Evolutionary conservation across 2,329 filamentous ascomycete genomes (phyloP), one percentile per base, ranked within the genome.

Genomic region (Cryphonectria parasitica): DNA sequence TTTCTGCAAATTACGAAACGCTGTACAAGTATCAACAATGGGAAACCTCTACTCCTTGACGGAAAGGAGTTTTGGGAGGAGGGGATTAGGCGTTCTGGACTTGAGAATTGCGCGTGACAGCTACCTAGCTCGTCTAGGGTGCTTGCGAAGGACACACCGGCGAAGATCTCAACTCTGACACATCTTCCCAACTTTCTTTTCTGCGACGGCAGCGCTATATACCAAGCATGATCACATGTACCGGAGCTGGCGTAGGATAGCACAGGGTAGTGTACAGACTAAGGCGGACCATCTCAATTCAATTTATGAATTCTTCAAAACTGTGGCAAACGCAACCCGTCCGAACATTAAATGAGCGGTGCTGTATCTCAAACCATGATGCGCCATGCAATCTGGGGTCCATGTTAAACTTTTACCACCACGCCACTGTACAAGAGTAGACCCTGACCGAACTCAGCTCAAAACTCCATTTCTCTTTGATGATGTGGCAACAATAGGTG

Each of bases 261-360:
- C 19, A 61, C 25, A 43, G 49, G 11, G 56, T 54, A 41, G 22
- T 68, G 22, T 58, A 63, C 19, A 64, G 41, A 31, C 31, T 49
- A 67, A 3, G 36, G 36, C 39, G 56, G 65, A 68, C 58, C 68
- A 68, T 68, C 71, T 39, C 71, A 70, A 66, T 66, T 62, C 68
- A 68, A 69, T 67, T 58, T 64, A 69, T 67, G 39, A 49, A 56
- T 15, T 34, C 28, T 25, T 41, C 13, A 31, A 54, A 17, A 2
- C 39, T n/a, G n/a, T 58, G 13, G 10, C 22, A 19, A 11, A 61
- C 17, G 58, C 22, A 39, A n/a, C 31, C 1, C 19, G 36, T 39
- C 34, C 34, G 22, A 13, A 17, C 45, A 17, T 19, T 63, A 36
- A 2, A 36, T 54, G 25, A 41, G 62, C 7, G 28, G 19, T 56